Conservation (phyloP, 2,329 filamentous ascomycete species). For the Aspergillus texensis region DNA sequence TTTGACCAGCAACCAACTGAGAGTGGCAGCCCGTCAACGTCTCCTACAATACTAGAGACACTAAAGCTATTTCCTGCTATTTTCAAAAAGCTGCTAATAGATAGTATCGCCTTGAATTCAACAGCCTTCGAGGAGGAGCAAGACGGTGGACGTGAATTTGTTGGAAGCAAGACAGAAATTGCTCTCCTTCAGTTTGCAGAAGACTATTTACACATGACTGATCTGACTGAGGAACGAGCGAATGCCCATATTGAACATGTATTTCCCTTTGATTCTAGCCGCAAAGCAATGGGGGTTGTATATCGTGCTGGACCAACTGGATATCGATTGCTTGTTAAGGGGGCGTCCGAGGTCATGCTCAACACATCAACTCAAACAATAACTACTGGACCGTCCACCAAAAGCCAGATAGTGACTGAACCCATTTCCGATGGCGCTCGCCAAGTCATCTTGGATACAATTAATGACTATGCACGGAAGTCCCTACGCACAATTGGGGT, state of each 20-base stretch:
- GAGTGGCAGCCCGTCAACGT: slow-evolving; percentile 9
- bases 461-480: slow-evolving; percentile 43
- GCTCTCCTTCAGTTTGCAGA: slow-evolving; percentile 68
- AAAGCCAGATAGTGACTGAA: slow-evolving; percentile 9
- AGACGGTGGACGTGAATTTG: slow-evolving; percentile 63
- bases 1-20: slow-evolving; percentile 19
- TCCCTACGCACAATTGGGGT: slow-evolving; percentile 74
- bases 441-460: slow-evolving; percentile 7
- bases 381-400: slow-evolving; percentile 3
- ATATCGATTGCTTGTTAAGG: slow-evolving; percentile 48
- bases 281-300: slow-evolving; percentile 62
- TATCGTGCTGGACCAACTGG: slow-evolving; percentile 32
- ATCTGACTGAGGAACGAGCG: slow-evolving; percentile 62
- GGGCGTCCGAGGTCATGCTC: slow-evolving; percentile 48
- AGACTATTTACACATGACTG: slow-evolving; percentile 63
- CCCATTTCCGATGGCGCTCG: not conserved
- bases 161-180: slow-evolving; percentile 75
- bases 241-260: slow-evolving; percentile 65
- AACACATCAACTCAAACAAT: slow-evolving; percentile 29
- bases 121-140: slow-evolving; percentile 73
- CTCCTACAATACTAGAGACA: slow-evolving; percentile 33
- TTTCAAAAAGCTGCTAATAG: slow-evolving; percentile 49
- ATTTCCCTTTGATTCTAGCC: slow-evolving; percentile 71
- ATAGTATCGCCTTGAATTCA: slow-evolving; percentile 52
- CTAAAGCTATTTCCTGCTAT: slow-evolving; percentile 34